Percentiles rank a stretch among this genome's conserved stretches.
These are phyloP conservation scores for Citrus maxima DNA, from an alignment of 345 rosid species.

Conservation along the genomic window DNA sequence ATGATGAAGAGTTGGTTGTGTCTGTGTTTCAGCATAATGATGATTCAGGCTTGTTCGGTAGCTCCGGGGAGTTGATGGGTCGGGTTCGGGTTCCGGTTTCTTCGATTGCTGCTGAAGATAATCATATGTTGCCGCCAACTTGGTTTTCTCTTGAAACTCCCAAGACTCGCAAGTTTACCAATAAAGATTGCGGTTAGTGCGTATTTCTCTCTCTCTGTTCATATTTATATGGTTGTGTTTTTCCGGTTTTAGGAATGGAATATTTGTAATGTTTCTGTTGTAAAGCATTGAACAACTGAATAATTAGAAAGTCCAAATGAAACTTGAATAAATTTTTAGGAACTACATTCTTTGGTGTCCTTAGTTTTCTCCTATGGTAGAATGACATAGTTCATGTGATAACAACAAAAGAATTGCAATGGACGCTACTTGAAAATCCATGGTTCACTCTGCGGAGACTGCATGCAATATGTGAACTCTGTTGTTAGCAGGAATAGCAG, in stretches of 20 bases:
- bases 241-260: neutral
- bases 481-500: too few relatives aligned
- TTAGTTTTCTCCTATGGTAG: neutral
- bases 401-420: neutral
- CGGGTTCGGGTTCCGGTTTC: constrained; percentile 51
- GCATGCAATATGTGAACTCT: too few relatives aligned
- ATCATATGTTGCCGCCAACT: constrained; percentile 69
- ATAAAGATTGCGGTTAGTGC: constrained; percentile 57
- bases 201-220: neutral
- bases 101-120: constrained; percentile 41
- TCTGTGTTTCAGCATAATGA: constrained; percentile 44
- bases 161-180: constrained; percentile 40
- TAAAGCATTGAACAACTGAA: neutral
- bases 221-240: neutral
- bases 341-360: neutral
- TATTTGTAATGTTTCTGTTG: neutral
- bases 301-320: neutral
- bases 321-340: neutral
- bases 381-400: neutral
- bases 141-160: constrained; percentile 63
- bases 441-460: neutral
- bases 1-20: constrained; percentile 44
- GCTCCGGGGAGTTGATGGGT: constrained; percentile 48
- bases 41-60: constrained; percentile 37
- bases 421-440: neutral